phyloP scores from a whole-genome alignment of 2,329 filamentous ascomycete genomes.

The Lachnellula subtilissima region DNA sequence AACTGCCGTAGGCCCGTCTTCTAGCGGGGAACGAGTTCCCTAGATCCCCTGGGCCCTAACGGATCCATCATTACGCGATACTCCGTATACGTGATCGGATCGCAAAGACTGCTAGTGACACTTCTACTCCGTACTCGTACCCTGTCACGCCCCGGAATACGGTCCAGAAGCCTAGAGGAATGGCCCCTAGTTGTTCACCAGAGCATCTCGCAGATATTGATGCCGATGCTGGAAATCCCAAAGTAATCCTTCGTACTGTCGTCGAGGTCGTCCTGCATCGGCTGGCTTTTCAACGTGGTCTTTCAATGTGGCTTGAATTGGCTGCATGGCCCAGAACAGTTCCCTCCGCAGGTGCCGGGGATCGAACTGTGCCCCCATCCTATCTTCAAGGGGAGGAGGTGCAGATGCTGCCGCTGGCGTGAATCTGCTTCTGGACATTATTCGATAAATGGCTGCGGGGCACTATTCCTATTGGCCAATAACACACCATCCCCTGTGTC shows the following conservation, averaged over 20 bases:
- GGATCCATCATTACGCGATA: not conserved
- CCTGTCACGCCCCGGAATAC: not conserved
- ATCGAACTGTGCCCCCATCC: constrained; percentile 6
- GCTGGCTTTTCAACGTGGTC: not conserved
- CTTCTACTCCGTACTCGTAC: not conserved
- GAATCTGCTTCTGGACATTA: constrained; percentile 13
- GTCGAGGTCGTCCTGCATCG: not conserved
- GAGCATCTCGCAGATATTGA: not conserved
- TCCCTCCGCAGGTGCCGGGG: constrained; percentile 15
- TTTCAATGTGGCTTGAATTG: not conserved
- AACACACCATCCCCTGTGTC: not conserved
- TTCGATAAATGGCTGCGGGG: constrained; percentile 12
- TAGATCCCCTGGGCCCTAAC: not conserved
- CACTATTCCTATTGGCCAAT: constrained; percentile 12
- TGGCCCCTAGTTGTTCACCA: not conserved
- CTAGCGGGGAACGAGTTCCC: constrained; percentile 6
- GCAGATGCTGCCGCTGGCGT: constrained; percentile 13
- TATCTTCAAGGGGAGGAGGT: not conserved
- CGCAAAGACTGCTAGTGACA: too few relatives aligned
- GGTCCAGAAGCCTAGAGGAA: not conserved
- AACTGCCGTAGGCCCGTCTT: not conserved
- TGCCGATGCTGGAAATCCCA: not conserved
- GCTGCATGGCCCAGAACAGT: constrained; percentile 1
- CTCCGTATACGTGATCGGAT: too few relatives aligned
- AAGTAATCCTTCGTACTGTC: too few relatives aligned